phyloP scores from a whole-genome alignment of 2,329 filamentous ascomycete genomes.

The Pezicula carpinea region DNA sequence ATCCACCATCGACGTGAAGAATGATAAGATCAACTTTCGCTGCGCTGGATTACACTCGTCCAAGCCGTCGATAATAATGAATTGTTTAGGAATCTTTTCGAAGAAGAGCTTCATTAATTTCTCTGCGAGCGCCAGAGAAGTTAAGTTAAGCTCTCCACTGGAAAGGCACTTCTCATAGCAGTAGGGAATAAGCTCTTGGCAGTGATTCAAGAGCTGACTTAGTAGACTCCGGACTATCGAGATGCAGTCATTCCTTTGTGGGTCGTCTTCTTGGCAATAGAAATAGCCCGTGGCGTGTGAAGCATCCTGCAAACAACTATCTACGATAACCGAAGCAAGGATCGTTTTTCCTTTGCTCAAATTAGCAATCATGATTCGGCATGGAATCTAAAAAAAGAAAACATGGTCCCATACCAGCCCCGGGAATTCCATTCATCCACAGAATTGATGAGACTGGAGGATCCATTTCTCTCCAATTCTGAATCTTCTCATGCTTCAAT shows the following conservation, averaged over 20 bases:
- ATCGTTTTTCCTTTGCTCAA: constrained; percentile 33
- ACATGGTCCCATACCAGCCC: constrained; percentile 29
- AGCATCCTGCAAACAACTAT: constrained; percentile 19
- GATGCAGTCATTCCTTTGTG: constrained; percentile 27
- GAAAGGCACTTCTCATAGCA: constrained; percentile 28
- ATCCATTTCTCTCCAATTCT: constrained; percentile 11
- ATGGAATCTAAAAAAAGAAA: background rate
- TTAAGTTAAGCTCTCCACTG: constrained; percentile 27
- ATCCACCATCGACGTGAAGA: constrained; percentile 20
- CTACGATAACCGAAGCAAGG: constrained; percentile 33
- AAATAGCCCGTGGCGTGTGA: constrained; percentile 28
- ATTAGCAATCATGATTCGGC: constrained; percentile 2
- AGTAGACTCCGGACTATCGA: constrained; percentile 30
- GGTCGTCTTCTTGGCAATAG: constrained; percentile 33
- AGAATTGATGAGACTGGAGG: constrained; percentile 24
- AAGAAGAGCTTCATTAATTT: constrained; percentile 28
- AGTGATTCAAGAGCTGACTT: constrained; percentile 29
- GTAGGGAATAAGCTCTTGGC: constrained; percentile 24
- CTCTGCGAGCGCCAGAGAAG: constrained; percentile 20
- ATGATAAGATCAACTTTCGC: constrained; percentile 27
- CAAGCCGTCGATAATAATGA: constrained; percentile 37
- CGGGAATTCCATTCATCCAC: constrained; percentile 36
- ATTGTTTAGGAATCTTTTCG: constrained; percentile 18
- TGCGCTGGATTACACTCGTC: constrained; percentile 34
- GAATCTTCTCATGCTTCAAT: constrained; percentile 18